Conservation (phyloP, 495 filamentous ascomycete genomes). For the Pyronema domesticum region DNA sequence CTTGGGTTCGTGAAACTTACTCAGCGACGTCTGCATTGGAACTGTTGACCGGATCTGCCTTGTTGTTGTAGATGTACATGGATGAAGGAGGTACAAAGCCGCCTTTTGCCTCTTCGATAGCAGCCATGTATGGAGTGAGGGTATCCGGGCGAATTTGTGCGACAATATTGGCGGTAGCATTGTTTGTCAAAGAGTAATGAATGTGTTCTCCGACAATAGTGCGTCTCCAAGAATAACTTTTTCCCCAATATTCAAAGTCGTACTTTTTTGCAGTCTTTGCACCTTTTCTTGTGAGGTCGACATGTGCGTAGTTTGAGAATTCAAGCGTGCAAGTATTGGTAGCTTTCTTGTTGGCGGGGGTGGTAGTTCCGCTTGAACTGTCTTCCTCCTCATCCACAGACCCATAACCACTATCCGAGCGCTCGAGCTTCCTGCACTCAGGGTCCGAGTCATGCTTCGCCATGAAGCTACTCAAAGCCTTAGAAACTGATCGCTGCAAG, state of each 20-base stretch:
- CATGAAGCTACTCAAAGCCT: conserved; percentile 49
- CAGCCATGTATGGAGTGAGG: conserved; percentile 46
- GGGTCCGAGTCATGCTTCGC: conserved; percentile 35
- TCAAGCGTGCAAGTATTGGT: conserved; percentile 58
- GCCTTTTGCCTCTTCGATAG: conserved; percentile 59
- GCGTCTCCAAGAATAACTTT: conserved; percentile 70
- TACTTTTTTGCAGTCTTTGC: conserved; percentile 57
- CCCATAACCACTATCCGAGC: conserved; percentile 43
- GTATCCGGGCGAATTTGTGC: conserved; percentile 77
- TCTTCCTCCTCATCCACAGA: conserved; percentile 30
- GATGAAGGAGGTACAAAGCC: conserved; percentile 84
- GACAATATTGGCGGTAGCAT: conserved; percentile 39
- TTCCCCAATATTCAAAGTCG: conserved; percentile 83
- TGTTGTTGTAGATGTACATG: conserved; percentile 63
- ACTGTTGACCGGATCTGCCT: conserved; percentile 18
- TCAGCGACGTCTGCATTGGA: conserved; percentile 66
- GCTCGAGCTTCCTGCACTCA: conserved; percentile 18
- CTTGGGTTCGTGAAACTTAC: conserved; percentile 42
- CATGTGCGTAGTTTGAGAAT: conserved; percentile 93
- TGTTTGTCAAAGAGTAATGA: conserved; percentile 61
- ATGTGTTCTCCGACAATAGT: conserved; percentile 38
- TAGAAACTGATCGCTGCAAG: conserved; percentile 55
- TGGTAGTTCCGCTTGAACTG: conserved; percentile 17
- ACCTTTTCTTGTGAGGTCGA: conserved; percentile 61
- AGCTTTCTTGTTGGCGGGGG: conserved; percentile 28